Percentiles rank a stretch among this genome's conserved stretches.
Evolutionary conservation across 129 eudicot species (phyloP).

Genomic region (Centrapalus pauciflorus): DNA sequence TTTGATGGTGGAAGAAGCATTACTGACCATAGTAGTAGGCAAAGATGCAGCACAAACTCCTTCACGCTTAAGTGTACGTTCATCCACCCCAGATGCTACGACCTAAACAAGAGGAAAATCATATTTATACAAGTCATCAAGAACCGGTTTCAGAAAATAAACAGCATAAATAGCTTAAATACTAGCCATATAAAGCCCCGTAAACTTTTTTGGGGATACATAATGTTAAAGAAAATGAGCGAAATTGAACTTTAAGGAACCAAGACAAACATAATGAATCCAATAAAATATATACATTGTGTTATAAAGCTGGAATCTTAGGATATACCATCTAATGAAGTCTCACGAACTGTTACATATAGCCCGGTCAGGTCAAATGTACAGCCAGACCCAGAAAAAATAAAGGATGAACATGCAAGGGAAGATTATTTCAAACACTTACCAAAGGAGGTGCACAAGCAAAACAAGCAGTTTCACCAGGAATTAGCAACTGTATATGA

Average conservation of each 20-base stretch:
- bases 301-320: not conserved
- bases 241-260: not conserved
- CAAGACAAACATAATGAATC: not conserved
- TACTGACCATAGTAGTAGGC: conserved; percentile 85
- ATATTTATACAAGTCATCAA: no score
- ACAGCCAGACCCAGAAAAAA: not conserved
- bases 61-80: conserved; percentile 95
- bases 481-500: conserved; percentile 89
- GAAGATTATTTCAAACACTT: conserved; percentile 12
- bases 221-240: not conserved
- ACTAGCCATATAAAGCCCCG: not conserved
- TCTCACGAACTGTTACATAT: not conserved
- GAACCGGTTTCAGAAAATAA: not conserved
- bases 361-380: not conserved
- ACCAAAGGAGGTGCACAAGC: conserved; percentile 99
- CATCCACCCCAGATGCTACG: conserved; percentile 97
- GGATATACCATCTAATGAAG: not conserved
- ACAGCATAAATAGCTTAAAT: not conserved
- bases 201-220: not conserved
- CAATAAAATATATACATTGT: not conserved
- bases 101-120: conserved; percentile 39
- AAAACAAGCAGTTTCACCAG: conserved; percentile 98
- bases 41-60: conserved; percentile 98
- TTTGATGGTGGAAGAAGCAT: not conserved
- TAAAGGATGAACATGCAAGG: not conserved